Evolutionary conservation across 2,329 filamentous ascomycete genomes (phyloP), one percentile per base, ranked within the genome.

Genomic region (Xylaria hypoxylon): DNA sequence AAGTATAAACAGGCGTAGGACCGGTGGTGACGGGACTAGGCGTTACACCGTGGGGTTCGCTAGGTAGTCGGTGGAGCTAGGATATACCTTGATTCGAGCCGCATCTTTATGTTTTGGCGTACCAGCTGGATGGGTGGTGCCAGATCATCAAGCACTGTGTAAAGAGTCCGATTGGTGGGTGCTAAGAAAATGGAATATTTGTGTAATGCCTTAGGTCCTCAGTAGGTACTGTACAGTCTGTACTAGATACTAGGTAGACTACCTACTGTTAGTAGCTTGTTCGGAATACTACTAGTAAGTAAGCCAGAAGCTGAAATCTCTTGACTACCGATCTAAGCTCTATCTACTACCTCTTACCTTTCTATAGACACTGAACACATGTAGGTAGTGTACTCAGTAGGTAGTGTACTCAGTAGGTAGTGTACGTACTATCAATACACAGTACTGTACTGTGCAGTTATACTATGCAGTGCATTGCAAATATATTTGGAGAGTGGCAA

Each of bases 61-160:
- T 13, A 22, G 31, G 31, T 33, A 44, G 50, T 42, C 57, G n/a
- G 31, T 33, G 33, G 47, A 24, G 50, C 60, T 35, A 45, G 53
- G 64, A 55, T 56, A 33, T 45, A 47, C 48, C 64, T 59, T 65
- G 57, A 55, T 55, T 53, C 62, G 47, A 59, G 57, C 62, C 62
- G 62, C 62, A 64, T 38, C 55, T 40, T 45, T 17, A 50, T 31
- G 19, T 19, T 40, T 48, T 58, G 51, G 57, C n/a, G 51, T 68
- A 68, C 65, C 62, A 59, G 47, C 56, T 44, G 52, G 44, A 58
- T 65, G 65, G 64, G 38, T 50, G 35, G 52, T 59, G 58, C 65
- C 57, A 65, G 52, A 60, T 60, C 57, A 64, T 40, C 57, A 58
- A 44, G 40, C 59, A 65, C 52, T 47, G 58, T 58, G 48, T 53